Base-by-base conservation (phyloP, 371 early-diverging fungal genomes). In the Nosema muscidifuracis region DNA sequence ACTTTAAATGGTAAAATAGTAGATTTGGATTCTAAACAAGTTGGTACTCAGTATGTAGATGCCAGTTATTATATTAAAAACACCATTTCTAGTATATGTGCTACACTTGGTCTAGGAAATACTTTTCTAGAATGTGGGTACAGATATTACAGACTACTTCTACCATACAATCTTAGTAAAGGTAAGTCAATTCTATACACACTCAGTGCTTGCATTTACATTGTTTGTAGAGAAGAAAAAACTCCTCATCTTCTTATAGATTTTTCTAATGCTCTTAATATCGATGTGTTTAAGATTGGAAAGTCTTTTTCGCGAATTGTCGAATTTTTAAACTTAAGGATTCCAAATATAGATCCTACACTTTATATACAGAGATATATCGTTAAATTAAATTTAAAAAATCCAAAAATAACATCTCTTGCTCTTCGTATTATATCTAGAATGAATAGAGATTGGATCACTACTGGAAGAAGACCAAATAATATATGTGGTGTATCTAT, bases 371-470 rank as follows among this genome's bases (percentile, higher is more conserved):
- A 90, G 15, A 86, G 96, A 31, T 98, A 95, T 84, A 92, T 95
- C 12, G 85, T 87, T 0, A 86, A 88, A 77, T 84, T 95, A 28
- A 91, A 94, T 74, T 94, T 97, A 85, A 93, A 91, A 33, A 90
- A 91, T 64, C 88, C 89, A 74, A 67, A 69, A 47, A 72, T 83
- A 89, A 87, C 88, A 12, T 79, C 85, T 30, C 91, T 92, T 73
- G 91, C 95, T 0, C 82, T 89, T 22, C 87, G 92, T 18, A 80
- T 98, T 16, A 90, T 93, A 1, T 87, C 88, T 63, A 87, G 99
- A 56, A 94, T 98, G 96, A 90, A 92, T 63, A 86, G 94, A 56
- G 97, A 97, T 85, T 98, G 97, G 96, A 93, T 98, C 65, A 85
- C 88, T 50, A 88, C 87, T 0, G 99, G 99, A 47, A 87, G 99